Evolutionary conservation across 306 rosid genomes (phyloP).

Genomic region (Pyrus bretschneideri): DNA sequence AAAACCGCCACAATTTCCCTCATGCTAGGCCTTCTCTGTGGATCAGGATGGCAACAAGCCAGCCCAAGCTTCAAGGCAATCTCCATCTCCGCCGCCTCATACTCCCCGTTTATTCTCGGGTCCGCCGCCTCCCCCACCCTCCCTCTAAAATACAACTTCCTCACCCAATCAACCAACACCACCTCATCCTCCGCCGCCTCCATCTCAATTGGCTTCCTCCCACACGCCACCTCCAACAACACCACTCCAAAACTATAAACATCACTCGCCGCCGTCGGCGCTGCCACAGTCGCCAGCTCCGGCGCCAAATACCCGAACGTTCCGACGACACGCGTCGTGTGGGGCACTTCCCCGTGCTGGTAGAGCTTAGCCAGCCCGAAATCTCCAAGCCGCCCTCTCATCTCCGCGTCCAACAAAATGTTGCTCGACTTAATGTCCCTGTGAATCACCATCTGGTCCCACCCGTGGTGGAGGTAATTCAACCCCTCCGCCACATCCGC

Average conservation of each 20-base stretch:
- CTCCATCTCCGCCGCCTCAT: slow-evolving; percentile 55
- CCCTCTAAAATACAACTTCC: slow-evolving; percentile 48
- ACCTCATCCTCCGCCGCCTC: slow-evolving; percentile 50
- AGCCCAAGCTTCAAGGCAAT: slow-evolving; percentile 73
- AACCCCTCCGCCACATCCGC: slow-evolving; percentile 84
- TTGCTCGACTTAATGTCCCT: slow-evolving; percentile 83
- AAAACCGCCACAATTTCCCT: slow-evolving; percentile 66
- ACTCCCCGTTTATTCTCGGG: slow-evolving; percentile 41
- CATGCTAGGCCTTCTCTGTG: slow-evolving; percentile 68
- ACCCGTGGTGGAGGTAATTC: slow-evolving; percentile 78
- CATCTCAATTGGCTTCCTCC: slow-evolving; percentile 64
- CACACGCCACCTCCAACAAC: slow-evolving; percentile 82
- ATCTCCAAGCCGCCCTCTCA: slow-evolving; percentile 80
- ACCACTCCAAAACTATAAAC: slow-evolving; percentile 84
- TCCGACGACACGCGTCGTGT: slow-evolving; percentile 81
- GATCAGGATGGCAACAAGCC: slow-evolving; percentile 87
- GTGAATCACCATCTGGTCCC: slow-evolving; percentile 87
- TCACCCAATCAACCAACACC: slow-evolving; percentile 81
- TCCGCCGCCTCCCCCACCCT: slow-evolving; percentile 53
- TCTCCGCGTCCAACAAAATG: slow-evolving; percentile 59
- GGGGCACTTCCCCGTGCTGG: slow-evolving; percentile 75
- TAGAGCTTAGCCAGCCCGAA: slow-evolving; percentile 89
- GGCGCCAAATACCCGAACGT: slow-evolving; percentile 89
- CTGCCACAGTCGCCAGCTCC: slow-evolving; percentile 53
- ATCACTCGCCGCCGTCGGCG: slow-evolving; percentile 75